Conservation (phyloP, 768 basidiomycete genomes). For the Amanita rubescens region DNA sequence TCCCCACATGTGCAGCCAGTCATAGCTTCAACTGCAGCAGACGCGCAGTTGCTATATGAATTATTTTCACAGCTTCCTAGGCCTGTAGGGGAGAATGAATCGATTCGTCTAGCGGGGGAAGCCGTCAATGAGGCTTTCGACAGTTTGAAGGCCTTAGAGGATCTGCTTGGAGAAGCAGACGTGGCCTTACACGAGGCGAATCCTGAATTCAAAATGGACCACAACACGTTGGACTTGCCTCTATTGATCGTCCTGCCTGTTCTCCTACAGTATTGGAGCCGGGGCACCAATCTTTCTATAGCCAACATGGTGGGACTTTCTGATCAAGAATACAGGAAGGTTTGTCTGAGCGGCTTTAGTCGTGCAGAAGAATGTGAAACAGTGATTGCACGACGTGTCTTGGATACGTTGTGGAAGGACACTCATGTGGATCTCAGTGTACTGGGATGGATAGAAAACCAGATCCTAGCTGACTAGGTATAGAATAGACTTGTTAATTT, state of each 20-base stretch:
- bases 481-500: slow-evolving; percentile 4
- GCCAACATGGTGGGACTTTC: slow-evolving; percentile 48
- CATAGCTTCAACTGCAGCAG: slow-evolving; percentile 41
- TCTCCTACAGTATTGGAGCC: slow-evolving; percentile 43
- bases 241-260: slow-evolving; percentile 70
- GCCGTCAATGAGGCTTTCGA: slow-evolving; percentile 76
- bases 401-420: slow-evolving; percentile 37
- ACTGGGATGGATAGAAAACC: slow-evolving; percentile 44
- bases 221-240: slow-evolving; percentile 57
- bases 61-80: slow-evolving; percentile 55
- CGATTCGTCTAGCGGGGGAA: slow-evolving; percentile 57
- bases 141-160: slow-evolving; percentile 48
- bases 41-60: slow-evolving; percentile 57
- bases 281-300: slow-evolving; percentile 32
- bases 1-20: slow-evolving; percentile 39
- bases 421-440: slow-evolving; percentile 27
- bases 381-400: slow-evolving; percentile 48
- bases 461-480: slow-evolving; percentile 25
- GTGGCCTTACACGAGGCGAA: slow-evolving; percentile 17
- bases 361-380: slow-evolving; percentile 68
- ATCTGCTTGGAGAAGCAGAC: slow-evolving; percentile 45
- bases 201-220: slow-evolving; percentile 34
- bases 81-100: slow-evolving; percentile 41
- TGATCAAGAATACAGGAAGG: slow-evolving; percentile 59
- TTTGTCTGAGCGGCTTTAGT: slow-evolving; percentile 67